phyloP scores from a whole-genome alignment of 2,329 filamentous ascomycete genomes.

The Fusarium sp. region DNA sequence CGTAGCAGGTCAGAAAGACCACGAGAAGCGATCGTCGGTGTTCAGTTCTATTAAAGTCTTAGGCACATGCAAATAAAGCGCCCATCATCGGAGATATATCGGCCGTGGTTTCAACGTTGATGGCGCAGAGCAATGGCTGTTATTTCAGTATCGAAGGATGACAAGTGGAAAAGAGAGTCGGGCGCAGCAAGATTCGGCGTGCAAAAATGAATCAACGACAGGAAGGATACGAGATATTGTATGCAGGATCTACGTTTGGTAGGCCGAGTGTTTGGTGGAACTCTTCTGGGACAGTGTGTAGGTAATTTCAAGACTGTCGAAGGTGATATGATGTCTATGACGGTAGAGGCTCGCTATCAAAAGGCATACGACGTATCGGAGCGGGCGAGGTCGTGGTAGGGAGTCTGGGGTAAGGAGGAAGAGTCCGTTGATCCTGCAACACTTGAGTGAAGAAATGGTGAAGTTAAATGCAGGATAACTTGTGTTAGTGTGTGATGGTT shows the following conservation, averaged over 20 bases:
- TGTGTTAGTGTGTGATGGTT: slow-evolving; percentile 21
- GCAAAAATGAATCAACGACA: background rate
- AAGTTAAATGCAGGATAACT: slow-evolving; percentile 14
- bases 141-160: background rate
- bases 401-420: background rate
- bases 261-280: slow-evolving; percentile 23
- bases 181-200: slow-evolving; percentile 12
- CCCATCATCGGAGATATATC: slow-evolving; percentile 45
- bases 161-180: slow-evolving; percentile 3
- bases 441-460: slow-evolving; percentile 1
- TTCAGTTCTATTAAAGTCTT: slow-evolving; percentile 38
- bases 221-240: slow-evolving; percentile 14
- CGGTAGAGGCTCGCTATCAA: slow-evolving; percentile 23
- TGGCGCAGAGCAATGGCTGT: background rate
- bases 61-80: slow-evolving; percentile 40
- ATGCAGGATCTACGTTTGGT: slow-evolving; percentile 29
- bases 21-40: slow-evolving; percentile 39
- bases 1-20: slow-evolving; percentile 27
- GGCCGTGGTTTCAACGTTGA: slow-evolving; percentile 21
- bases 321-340: slow-evolving; percentile 15
- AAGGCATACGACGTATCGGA: slow-evolving; percentile 4
- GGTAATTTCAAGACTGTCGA: background rate
- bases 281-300: slow-evolving; percentile 14
- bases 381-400: slow-evolving; percentile 1
- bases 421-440: slow-evolving; percentile 11